Conservation (phyloP, 495 filamentous ascomycete genomes). For the Trichoderma erinaceum region DNA sequence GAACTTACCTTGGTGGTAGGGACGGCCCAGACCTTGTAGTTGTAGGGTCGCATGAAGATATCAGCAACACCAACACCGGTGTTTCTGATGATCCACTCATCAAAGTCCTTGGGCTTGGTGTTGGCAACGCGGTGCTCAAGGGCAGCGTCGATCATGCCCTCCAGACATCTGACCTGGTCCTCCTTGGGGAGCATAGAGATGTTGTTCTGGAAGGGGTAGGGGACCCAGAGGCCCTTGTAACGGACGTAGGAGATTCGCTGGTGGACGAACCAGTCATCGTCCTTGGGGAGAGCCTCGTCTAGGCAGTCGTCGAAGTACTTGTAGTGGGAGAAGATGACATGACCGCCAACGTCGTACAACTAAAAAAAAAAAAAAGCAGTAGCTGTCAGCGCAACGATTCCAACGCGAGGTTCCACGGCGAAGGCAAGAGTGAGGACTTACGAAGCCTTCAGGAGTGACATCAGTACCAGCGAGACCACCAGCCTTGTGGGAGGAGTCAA, state of each 20-base stretch:
- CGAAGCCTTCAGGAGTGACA: constrained; percentile 92
- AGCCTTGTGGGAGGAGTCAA: constrained; percentile 88
- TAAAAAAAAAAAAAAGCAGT: constrained; percentile 33
- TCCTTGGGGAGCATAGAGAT: constrained; percentile 97
- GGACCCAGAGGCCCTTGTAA: constrained; percentile 92
- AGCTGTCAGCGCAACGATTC: constrained; percentile 18
- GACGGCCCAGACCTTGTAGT: constrained; percentile 99
- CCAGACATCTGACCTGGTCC: constrained; percentile 90
- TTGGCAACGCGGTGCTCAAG: constrained; percentile 76
- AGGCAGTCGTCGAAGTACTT: constrained; percentile 99
- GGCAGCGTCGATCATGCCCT: constrained; percentile 94
- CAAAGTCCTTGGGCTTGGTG: constrained; percentile 91
- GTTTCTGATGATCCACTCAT: constrained; percentile 95
- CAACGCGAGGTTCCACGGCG: not conserved
- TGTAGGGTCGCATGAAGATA: constrained; percentile 98
- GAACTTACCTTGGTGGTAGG: constrained; percentile 84
- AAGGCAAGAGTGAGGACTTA: constrained; percentile 48
- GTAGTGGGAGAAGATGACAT: constrained; percentile 99
- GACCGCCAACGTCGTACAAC: constrained; percentile 98
- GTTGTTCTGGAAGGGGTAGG: constrained; percentile 99
- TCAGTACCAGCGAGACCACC: constrained; percentile 97
- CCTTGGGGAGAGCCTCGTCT: constrained; percentile 87
- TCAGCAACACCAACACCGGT: constrained; percentile 88
- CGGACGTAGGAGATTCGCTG: constrained; percentile 98
- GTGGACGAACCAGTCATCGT: constrained; percentile 94